Base-by-base conservation (phyloP, 1,284 basidiomycete genomes). In the Apiotrichum domesticum region DNA sequence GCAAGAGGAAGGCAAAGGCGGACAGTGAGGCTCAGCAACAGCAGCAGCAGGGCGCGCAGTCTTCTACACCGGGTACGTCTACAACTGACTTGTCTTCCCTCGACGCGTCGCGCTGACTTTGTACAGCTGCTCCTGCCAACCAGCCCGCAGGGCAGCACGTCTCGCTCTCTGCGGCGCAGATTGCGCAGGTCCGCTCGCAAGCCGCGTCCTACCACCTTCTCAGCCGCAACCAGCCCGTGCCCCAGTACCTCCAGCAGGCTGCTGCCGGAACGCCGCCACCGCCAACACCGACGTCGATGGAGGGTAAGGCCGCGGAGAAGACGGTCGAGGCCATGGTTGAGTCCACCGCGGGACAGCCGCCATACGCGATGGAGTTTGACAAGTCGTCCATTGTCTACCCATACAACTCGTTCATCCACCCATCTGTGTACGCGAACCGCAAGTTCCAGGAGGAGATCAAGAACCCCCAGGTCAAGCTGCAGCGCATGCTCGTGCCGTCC, bases 351-450 rank as follows among this genome's bases (percentile, higher is more conserved):
- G 59, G 65, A 5, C 66, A 64, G 46, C 66, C 69, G 8, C 68
- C 76, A 13, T 76, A 78, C 61, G 73, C 74, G 70, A 80, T 90
- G 46, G 90, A 94, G 64, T 87, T 91, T 71, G 85, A 95, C 70
- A 79, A 83, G 47, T 81, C 83, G 59, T 92, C 90, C 3, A 82
- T 85, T 51, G 86, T 97, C 57, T 95, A 96, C 70, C 95, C 95
- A 0, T 97, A 95, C 81, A 98, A 97, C 74, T 87, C 94, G n/a
- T 96, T 87, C 74, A 81, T 82, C 33, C 85, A 94, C 68, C 95
- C 95, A 0, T 87, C 90, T 67, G 82, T 86, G 3, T 79, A 78
- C 51, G 75, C 81, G 52, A 85, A 87, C 65, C 83, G 90, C 62
- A 80, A 83, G 46, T 73, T 83, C 54, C 85, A 72, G 50, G 68